These are phyloP conservation scores for Geotrichum histeridarum DNA, from an alignment of 1,139 yeast species.

Conservation along the genomic window DNA sequence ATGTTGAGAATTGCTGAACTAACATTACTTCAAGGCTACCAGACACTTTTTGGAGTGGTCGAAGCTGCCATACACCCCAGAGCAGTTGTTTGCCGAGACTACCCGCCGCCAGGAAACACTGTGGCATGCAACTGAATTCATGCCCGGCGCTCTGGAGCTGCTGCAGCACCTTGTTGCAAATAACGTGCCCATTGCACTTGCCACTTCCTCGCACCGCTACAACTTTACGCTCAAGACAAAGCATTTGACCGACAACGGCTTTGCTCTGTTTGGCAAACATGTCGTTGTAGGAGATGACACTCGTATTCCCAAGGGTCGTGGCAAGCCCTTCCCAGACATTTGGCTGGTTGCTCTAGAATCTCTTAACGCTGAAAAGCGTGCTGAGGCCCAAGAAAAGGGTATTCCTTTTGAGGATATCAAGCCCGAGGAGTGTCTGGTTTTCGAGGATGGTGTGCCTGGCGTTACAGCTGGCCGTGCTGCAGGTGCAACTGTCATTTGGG, in stretches of 20 bases:
- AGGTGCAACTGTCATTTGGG: conserved; percentile 85
- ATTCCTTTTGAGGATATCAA: conserved; percentile 8
- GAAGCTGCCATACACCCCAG: conserved; percentile 60
- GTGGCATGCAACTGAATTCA: conserved; percentile 61
- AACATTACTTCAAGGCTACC: conserved; percentile 42
- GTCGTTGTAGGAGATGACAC: conserved; percentile 85
- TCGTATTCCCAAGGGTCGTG: conserved; percentile 74
- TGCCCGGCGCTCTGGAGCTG: conserved; percentile 82
- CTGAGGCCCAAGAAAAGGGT: conserved; percentile 1
- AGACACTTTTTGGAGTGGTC: conserved; percentile 61
- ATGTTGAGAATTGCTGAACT: not conserved
- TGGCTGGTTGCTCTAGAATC: conserved; percentile 77
- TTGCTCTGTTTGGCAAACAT: conserved; percentile 59
- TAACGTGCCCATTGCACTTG: conserved; percentile 76
- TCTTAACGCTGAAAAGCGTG: conserved; percentile 47
- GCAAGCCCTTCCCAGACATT: conserved; percentile 90
- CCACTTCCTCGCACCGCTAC: conserved; percentile 70
- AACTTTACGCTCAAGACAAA: conserved; percentile 65
- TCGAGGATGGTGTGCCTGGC: conserved; percentile 94
- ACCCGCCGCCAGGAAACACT: conserved; percentile 49
- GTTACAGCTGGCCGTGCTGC: conserved; percentile 77
- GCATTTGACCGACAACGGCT: conserved; percentile 53
- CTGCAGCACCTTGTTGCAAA: conserved; percentile 47
- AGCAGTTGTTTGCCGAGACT: conserved; percentile 52
- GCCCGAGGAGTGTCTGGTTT: conserved; percentile 72